phyloP scores from a whole-genome alignment of 2,329 filamentous ascomycete genomes.

The Venturia nashicola region DNA sequence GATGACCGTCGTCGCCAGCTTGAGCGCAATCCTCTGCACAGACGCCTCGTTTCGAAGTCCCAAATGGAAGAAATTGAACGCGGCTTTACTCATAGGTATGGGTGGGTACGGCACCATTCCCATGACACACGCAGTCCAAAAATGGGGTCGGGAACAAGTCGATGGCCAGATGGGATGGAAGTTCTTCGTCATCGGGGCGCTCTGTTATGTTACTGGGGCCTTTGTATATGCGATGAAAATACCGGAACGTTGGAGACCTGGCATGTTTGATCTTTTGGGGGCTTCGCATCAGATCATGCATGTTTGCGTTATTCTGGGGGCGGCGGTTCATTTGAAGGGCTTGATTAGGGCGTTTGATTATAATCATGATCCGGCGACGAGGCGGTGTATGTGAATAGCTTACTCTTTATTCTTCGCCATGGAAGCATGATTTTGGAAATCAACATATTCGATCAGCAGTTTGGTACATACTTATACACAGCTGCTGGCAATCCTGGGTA shows the following conservation, averaged over 20 bases:
- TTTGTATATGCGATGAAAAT: conserved; percentile 63
- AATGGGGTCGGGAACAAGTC: background rate
- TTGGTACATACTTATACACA: background rate
- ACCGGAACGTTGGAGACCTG: conserved; percentile 63
- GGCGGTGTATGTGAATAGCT: background rate
- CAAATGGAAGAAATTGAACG: background rate
- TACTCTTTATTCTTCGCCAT: too few species aligned
- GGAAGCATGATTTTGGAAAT: background rate
- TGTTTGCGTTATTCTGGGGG: conserved; percentile 66
- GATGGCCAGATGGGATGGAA: conserved; percentile 1
- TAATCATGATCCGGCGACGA: conserved; percentile 38
- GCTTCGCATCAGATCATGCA: conserved; percentile 89
- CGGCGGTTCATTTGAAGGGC: conserved; percentile 61
- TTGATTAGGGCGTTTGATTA: conserved; percentile 71
- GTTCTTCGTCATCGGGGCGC: conserved; percentile 53
- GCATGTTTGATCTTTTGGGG: conserved; percentile 70
- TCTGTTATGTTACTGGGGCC: conserved; percentile 69
- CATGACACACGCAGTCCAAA: conserved; percentile 42
- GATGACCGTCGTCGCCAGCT: background rate
- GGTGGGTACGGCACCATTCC: background rate
- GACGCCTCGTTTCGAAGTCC: background rate
- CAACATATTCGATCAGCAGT: background rate
- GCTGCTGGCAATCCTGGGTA: background rate
- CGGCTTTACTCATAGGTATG: background rate
- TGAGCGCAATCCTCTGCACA: background rate